Base-by-base conservation (phyloP, 176 grass and related monocot species). In the Paspalum vaginatum region DNA sequence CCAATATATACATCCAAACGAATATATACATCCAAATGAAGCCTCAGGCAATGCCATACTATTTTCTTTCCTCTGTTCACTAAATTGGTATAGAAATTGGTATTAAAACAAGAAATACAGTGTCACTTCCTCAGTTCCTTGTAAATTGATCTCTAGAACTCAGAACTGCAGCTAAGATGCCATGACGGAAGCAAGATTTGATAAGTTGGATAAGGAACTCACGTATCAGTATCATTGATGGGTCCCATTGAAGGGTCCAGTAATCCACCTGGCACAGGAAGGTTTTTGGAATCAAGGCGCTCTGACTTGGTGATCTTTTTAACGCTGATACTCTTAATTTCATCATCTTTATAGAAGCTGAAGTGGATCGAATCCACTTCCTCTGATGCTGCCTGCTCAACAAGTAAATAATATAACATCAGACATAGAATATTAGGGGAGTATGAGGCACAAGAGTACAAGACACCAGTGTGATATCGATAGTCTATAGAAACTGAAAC, bases 181-280 rank as follows among this genome's bases (percentile, higher is more conserved):
- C 62, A 21, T 39, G 51, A 46, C 43, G 3, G 8, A 50, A 56
- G 26, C 45, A 48, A 14, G 40, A 22, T 58, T 65, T 63, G 8
- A 55, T 37, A 54, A 81, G 70, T 59, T 47, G 79, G 63, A 76
- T 39, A 56, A 54, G 39, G 17, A 78, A 87, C 92, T 94, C 69
- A 98, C 92, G 7, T 71, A 61, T 95, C 95, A 37, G 21, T 86
- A 59, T 84, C 61, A 58, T 84, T 95, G 65, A 89, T 42, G 7
- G 95, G 92, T 6, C 95, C 95, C 85, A 98, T 51, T 68, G 95
- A 92, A 11, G 95, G 88, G 60, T 98, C 95, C 57, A 91, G 89
- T 48, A 98, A 82, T 75, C 95, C 95, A 78, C 89, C 92, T 51
- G 66, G 72, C 74, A 98, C 81, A 60, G 95, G 86, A 52, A 27